phyloP scores from a whole-genome alignment of 2,329 filamentous ascomycete species.

The Colletotrichum agaves region DNA sequence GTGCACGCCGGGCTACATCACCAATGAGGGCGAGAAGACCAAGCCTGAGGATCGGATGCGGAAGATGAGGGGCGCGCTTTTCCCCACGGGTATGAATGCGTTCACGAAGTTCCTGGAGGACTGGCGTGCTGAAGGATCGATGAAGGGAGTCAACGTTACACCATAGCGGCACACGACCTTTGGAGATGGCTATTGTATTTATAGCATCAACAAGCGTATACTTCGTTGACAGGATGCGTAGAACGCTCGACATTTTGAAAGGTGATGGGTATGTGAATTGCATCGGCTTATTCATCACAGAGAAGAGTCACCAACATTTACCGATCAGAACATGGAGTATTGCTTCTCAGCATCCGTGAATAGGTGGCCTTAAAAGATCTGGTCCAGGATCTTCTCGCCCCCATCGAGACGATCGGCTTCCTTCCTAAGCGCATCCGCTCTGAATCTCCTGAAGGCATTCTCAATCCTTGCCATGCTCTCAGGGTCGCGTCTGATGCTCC shows the following conservation, averaged over 20 bases:
- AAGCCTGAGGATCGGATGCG: conserved; percentile 47
- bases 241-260: no score
- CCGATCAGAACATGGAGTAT: no score
- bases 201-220: background rate
- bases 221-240: background rate
- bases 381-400: conserved; percentile 28
- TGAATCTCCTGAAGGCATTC: conserved; percentile 70
- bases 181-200: background rate
- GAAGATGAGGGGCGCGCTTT: conserved; percentile 44
- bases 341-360: no score
- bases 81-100: conserved; percentile 45
- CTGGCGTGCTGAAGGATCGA: conserved; percentile 46
- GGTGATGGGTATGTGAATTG: no score
- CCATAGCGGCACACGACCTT: background rate
- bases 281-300: no score
- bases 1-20: conserved; percentile 67
- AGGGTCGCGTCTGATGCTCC: conserved; percentile 63
- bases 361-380: conserved; percentile 1
- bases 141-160: conserved; percentile 40
- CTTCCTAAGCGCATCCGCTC: conserved; percentile 69
- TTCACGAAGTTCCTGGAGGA: conserved; percentile 44
- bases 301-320: no score
- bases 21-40: conserved; percentile 53
- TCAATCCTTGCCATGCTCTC: conserved; percentile 67
- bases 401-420: conserved; percentile 66